phyloP scores from a whole-genome alignment of 148 eudicot genomes.

The Vaccinium darrowii region DNA sequence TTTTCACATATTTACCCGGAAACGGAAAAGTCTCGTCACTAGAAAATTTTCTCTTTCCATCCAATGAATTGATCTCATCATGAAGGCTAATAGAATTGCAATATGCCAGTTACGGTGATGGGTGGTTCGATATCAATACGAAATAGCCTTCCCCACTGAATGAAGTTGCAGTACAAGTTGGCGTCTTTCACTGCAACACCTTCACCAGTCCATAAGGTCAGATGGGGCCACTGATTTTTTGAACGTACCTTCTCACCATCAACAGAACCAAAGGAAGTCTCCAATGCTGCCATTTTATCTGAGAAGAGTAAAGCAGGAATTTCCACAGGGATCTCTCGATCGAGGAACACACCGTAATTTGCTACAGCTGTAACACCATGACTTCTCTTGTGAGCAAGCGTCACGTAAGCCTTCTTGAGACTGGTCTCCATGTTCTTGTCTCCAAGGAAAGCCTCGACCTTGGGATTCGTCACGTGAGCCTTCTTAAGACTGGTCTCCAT shows the following conservation, averaged over 20 bases:
- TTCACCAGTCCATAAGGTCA: constrained; percentile 75
- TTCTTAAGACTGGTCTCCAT: no score
- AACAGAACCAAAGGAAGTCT: constrained; percentile 64
- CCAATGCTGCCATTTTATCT: constrained; percentile 77
- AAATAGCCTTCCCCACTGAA: constrained; percentile 62
- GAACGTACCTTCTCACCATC: constrained; percentile 66
- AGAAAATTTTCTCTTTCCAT: not conserved
- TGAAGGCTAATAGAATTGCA: constrained; percentile 49
- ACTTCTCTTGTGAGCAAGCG: constrained; percentile 89
- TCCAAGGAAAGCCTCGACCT: constrained; percentile 47
- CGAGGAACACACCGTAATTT: constrained; percentile 54
- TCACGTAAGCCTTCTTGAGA: constrained; percentile 66
- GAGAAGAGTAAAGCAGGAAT: constrained; percentile 63
- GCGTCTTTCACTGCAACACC: constrained; percentile 80
- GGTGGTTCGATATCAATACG: constrained; percentile 76
- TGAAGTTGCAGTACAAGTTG: constrained; percentile 51
- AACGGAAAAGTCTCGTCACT: not conserved
- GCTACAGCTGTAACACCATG: constrained; percentile 93
- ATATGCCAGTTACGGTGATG: constrained; percentile 41
- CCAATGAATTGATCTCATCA: not conserved
- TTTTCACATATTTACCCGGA: not conserved
- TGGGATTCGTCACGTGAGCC: constrained; percentile 42
- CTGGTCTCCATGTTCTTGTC: constrained; percentile 43
- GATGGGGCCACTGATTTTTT: constrained; percentile 84
- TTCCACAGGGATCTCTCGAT: constrained; percentile 59